phyloP scores from a whole-genome alignment of 176 grass and related monocot species.

The Oryza punctata region DNA sequence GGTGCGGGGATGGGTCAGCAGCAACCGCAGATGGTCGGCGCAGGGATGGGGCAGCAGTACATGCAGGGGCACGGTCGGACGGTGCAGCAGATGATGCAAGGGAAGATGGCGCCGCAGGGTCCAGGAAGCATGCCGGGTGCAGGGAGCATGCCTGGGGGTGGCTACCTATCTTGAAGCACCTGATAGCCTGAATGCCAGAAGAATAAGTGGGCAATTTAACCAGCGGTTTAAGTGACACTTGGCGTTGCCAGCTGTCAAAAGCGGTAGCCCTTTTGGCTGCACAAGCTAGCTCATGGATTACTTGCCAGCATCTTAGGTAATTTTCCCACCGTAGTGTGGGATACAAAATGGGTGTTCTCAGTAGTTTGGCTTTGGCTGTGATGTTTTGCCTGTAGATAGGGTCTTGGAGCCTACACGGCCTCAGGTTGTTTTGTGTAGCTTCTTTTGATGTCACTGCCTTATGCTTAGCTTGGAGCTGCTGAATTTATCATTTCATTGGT shows the following conservation, averaged over 20 bases:
- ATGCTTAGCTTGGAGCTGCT: neutral
- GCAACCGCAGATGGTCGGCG: conserved; percentile 58
- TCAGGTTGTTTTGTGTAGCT: neutral
- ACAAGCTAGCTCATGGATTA: neutral
- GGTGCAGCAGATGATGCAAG: conserved; percentile 81
- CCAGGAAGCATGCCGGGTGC: conserved; percentile 4
- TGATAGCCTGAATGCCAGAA: neutral
- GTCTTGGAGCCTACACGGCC: neutral
- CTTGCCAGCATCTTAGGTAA: neutral
- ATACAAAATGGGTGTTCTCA: neutral
- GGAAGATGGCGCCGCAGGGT: conserved; percentile 56
- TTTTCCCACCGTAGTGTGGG: neutral
- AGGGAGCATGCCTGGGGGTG: neutral
- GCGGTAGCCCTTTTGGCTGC: neutral
- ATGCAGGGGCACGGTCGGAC: conserved; percentile 65
- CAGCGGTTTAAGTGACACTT: neutral
- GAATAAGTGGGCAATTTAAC: neutral
- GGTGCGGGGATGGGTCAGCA: conserved; percentile 65
- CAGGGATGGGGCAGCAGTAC: conserved; percentile 69
- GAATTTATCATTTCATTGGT: neutral
- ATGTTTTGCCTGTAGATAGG: neutral
- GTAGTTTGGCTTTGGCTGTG: neutral
- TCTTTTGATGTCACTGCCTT: neutral
- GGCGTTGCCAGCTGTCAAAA: neutral
- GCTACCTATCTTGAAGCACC: neutral